These are phyloP conservation scores for Cupressus sempervirens DNA, from an alignment of 75 land plant genomes.

Conservation along the genomic window DNA sequence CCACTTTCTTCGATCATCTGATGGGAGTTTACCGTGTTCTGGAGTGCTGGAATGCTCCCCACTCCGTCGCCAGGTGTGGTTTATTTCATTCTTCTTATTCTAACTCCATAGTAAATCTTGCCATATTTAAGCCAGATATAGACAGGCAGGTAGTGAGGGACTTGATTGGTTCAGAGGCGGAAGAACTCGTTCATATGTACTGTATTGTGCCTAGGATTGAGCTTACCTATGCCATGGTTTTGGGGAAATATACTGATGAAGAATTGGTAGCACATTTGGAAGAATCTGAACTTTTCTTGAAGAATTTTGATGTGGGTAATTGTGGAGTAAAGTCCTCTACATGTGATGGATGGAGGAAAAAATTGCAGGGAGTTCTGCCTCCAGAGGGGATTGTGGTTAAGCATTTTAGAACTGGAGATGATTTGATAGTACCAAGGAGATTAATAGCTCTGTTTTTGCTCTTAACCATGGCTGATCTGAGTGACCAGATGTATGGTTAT, in stretches of 20 bases:
- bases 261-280: slow-evolving; percentile 46
- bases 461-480: slow-evolving; percentile 89
- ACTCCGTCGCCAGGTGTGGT: slow-evolving; percentile 66
- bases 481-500: slow-evolving; percentile 68
- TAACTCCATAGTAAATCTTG: slow-evolving; percentile 90
- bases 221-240: slow-evolving; percentile 65
- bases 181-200: slow-evolving; percentile 76
- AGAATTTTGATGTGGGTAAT: not conserved
- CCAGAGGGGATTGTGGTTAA: slow-evolving; percentile 62
- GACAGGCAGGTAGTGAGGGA: slow-evolving; percentile 33
- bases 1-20: slow-evolving; percentile 76
- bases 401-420: slow-evolving; percentile 85
- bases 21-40: slow-evolving; percentile 66
- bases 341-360: slow-evolving; percentile 37
- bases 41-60: slow-evolving; percentile 62
- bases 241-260: slow-evolving; percentile 45
- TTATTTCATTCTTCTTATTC: slow-evolving; percentile 91
- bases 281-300: slow-evolving; percentile 21
- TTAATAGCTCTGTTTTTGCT: slow-evolving; percentile 65
- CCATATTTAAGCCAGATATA: slow-evolving; percentile 56
- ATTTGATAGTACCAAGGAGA: slow-evolving; percentile 60
- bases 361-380: slow-evolving; percentile 44
- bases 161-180: slow-evolving; percentile 64
- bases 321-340: not conserved
- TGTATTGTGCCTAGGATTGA: slow-evolving; percentile 73